Base-by-base conservation (phyloP, 2,329 filamentous ascomycete genomes). In the Fusarium austroafricanum region DNA sequence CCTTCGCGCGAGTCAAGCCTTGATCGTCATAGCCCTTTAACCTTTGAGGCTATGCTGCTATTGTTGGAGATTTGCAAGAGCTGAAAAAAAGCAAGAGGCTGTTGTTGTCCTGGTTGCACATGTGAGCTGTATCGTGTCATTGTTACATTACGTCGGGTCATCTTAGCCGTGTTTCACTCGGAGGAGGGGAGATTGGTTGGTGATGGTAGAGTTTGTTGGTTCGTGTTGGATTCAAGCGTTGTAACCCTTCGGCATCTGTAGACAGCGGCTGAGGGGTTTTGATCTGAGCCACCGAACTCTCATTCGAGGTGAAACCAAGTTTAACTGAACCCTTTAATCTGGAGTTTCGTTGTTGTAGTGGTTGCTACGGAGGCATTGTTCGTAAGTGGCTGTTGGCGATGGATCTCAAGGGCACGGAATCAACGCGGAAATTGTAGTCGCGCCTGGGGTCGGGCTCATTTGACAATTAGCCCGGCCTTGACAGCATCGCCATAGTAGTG, bases 1-100 rank as follows among this genome's bases (percentile, higher is more conserved):
- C 28, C 39, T 35, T 15, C 31, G 14, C 31, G 42, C 53, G 65
- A 67, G 65, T 68, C 65, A 67, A 54, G 65, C 39, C 31, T 37
- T 39, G 58, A 67, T 67, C 58, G 58, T 47, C 64, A 39, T 21
- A 39, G 31, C 28, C 45, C 28, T 53, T 29, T 20, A 38, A 54
- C 49, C 46, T 65, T 49, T 39, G 55, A 26, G 54, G 54, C 61
- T 55, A 54, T 65, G 50, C 38, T 58, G 26, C 31, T 51, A 47
- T 58, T 42, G 55, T 47, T 46, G 44, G 61, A 8, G 29, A 46
- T 65, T 42, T 50, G 20, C 53, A 47, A 37, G 20, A 57, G 46
- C 44, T 64, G 52, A 40, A 64, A 46, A 4, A 18, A 23, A 23
- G 18, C 10, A 12, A 14, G 29, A 31, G 29, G 29, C 6, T 12